Evolutionary conservation across 1,284 basidiomycete species (phyloP), one percentile per base, ranked within the genome.

Genomic region (Ustilago trichophora): DNA sequence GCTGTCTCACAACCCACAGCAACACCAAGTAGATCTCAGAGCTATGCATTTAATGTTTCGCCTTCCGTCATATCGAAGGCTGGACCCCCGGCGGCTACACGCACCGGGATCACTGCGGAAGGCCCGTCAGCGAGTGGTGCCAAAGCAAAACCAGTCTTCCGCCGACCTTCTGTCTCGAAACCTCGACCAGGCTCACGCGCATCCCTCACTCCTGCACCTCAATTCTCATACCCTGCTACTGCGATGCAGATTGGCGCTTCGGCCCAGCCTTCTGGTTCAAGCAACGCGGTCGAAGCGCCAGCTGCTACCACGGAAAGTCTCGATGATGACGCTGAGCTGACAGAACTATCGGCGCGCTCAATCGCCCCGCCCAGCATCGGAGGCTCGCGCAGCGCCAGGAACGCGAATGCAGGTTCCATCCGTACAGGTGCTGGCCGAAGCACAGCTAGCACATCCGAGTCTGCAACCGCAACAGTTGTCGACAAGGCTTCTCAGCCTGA

Each of bases 11-110:
- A 36, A 12, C 7, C 34, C 15, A 6, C n/a, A 6, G 21, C 34
- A 13, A 41, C 46, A 21, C 29, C 52, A 8, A 19, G 6, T 5
- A 40, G 16, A 15, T 60, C 65, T 4, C 53, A 70, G 32, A 70
- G 67, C 62, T 70, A 60, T 31, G 67, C 67, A 0, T 65, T 70
- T 54, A 57, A 41, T n/a, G 48, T 40, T 1, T 56, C 67, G 0
- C 49, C 67, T 15, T 52, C 62, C 9, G 45, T 68, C 41, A 62
- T 68, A 19, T 29, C 51, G 1, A 36, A 45, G 29, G n/a, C 45
- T 26, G 47, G 51, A 3, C 32, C 55, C 13, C 33, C 55, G 3
- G 15, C 51, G 3, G n/a, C 51, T 9, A 15, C 48, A 3, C 55
- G 47, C 2, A 53, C 43, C 32, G 33, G 40, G 41, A 44, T 48